A percentile compares a stretch with the other conserved stretches of the same genome.
Evolutionary conservation across 495 filamentous ascomycete genomes (phyloP).

Genomic region (Podospora pseudopauciseta): DNA sequence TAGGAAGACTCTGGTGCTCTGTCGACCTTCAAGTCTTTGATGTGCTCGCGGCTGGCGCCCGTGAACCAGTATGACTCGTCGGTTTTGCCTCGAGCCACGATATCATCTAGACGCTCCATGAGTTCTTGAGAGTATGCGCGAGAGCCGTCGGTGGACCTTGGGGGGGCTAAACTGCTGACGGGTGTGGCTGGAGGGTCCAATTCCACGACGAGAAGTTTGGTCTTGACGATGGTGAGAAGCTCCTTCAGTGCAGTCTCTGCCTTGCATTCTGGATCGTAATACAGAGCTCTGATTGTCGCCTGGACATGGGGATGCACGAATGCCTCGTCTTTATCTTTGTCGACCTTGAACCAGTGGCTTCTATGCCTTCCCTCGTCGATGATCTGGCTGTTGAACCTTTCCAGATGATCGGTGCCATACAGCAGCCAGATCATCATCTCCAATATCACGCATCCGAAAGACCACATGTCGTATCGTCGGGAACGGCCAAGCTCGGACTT

Average conservation of each 20-base stretch:
- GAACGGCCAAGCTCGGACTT: background rate
- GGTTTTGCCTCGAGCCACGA: background rate
- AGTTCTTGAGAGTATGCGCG: background rate
- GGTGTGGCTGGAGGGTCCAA: background rate
- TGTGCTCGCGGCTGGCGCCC: background rate
- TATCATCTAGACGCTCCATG: background rate
- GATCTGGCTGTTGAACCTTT: slow-evolving; percentile 22
- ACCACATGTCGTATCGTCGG: background rate
- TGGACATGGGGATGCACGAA: background rate
- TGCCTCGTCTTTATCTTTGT: background rate
- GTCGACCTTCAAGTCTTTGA: background rate
- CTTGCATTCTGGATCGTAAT: background rate
- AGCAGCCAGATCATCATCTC: slow-evolving; percentile 13
- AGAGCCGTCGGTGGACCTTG: background rate
- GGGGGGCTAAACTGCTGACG: background rate
- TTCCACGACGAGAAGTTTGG: background rate
- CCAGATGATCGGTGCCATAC: slow-evolving; percentile 24
- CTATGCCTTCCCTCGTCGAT: slow-evolving; percentile 2
- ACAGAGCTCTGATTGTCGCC: background rate
- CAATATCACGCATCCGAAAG: background rate
- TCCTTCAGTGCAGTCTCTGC: background rate
- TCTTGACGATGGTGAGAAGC: background rate
- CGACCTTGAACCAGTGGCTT: slow-evolving; percentile 6
- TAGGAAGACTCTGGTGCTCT: background rate
- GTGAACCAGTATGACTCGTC: background rate